phyloP scores from a whole-genome alignment of 140 eudicot species.

The Erigeron philadelphicus region DNA sequence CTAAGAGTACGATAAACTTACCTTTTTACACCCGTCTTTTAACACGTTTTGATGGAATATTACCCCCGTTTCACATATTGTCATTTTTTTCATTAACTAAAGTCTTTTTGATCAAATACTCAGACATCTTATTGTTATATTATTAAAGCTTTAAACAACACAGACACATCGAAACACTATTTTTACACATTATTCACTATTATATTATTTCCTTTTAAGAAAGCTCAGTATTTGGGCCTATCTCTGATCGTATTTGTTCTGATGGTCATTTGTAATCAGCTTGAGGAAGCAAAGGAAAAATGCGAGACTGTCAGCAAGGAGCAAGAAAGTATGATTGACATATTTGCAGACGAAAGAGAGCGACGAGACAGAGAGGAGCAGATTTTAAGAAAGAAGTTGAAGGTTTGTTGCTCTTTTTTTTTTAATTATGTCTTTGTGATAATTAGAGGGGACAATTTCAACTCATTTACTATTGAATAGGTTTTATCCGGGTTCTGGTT shows the following conservation, averaged over 20 bases:
- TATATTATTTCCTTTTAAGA: no score
- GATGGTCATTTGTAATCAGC: conserved; percentile 34
- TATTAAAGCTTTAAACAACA: no score
- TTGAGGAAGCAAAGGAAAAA: conserved; percentile 39
- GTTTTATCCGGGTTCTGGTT: not conserved
- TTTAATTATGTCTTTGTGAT: not conserved
- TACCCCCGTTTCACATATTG: no score
- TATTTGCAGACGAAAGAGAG: conserved; percentile 70
- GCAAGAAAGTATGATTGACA: conserved; percentile 61
- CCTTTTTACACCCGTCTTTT: no score
- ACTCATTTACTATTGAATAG: not conserved
- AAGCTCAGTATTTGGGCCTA: no score
- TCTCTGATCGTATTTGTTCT: not conserved
- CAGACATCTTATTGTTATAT: no score
- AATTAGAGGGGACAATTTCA: not conserved
- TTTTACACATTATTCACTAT: no score
- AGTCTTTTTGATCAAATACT: no score
- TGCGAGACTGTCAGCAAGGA: conserved; percentile 47
- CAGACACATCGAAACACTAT: no score
- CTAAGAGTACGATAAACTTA: no score
- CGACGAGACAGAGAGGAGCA: conserved; percentile 61
- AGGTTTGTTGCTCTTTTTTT: conserved; percentile 34
- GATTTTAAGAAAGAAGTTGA: conserved; percentile 48
- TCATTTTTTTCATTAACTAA: no score
- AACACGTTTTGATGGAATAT: no score